Conservation (phyloP, 305 asterid species). For the Rubia occidens region DNA sequence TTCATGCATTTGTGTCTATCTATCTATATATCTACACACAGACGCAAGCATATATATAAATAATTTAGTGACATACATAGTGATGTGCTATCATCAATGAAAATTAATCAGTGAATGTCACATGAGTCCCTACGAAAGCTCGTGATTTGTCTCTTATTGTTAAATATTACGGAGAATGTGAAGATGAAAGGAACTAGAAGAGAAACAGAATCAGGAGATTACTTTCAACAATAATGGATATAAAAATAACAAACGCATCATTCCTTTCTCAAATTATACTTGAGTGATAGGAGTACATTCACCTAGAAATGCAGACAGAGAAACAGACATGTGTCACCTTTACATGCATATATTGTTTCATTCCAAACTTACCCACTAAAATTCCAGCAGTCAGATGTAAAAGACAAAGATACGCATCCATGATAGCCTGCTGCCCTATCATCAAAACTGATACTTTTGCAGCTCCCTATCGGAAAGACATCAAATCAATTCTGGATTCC, state of each 20-base stretch:
- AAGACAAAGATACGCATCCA: slow-evolving; percentile 98
- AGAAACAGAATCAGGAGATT: background rate
- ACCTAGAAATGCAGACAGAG: background rate
- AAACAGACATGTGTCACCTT: background rate
- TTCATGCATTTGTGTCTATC: background rate
- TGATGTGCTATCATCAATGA: background rate
- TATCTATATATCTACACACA: background rate
- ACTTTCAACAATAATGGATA: background rate
- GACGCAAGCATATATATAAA: background rate
- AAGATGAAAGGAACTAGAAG: background rate
- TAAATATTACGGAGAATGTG: background rate
- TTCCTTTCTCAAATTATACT: background rate
- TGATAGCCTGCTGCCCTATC: slow-evolving; percentile 98
- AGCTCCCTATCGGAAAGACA: slow-evolving; percentile 57
- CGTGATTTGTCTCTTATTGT: background rate
- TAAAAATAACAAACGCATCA: background rate
- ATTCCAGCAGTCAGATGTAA: slow-evolving; percentile 97
- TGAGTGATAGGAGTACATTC: background rate
- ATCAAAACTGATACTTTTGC: slow-evolving; percentile 96
- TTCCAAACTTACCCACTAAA: slow-evolving; percentile 63
- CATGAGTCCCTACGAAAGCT: background rate
- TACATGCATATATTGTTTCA: slow-evolving; percentile 8
- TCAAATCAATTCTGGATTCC: slow-evolving; percentile 10
- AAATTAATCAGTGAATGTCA: background rate
- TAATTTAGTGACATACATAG: background rate